Evolutionary conservation across 1,139 yeast species (phyloP).

Genomic region (Taphrina deformans): DNA sequence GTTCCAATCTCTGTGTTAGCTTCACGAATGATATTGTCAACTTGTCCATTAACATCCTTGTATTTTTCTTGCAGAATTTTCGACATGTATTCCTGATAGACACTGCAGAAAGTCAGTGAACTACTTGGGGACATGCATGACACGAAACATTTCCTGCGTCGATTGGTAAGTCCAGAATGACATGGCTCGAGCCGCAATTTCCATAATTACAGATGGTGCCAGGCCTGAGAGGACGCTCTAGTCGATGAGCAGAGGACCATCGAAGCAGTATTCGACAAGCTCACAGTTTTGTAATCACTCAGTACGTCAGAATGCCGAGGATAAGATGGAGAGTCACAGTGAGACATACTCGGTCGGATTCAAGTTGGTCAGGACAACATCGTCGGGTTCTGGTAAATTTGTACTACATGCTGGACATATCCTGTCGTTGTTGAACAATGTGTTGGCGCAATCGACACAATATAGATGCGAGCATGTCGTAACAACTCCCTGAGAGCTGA

Average conservation of each 20-base stretch:
- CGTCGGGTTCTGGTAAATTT: slow-evolving; percentile 36
- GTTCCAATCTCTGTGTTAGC: slow-evolving; percentile 34
- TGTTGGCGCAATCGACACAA: slow-evolving; percentile 37
- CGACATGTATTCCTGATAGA: slow-evolving; percentile 36
- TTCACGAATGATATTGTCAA: slow-evolving; percentile 32
- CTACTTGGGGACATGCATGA: neutral
- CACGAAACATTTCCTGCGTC: slow-evolving; percentile 38
- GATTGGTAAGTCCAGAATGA: slow-evolving; percentile 39
- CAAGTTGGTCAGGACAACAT: slow-evolving; percentile 35
- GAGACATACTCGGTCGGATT: slow-evolving; percentile 37
- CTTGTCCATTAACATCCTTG: slow-evolving; percentile 21
- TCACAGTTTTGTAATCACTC: slow-evolving; percentile 37
- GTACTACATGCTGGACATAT: slow-evolving; percentile 37
- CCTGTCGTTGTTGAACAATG: slow-evolving; percentile 25
- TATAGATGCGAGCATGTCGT: slow-evolving; percentile 39
- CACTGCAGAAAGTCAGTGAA: slow-evolving; percentile 9
- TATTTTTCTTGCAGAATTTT: slow-evolving; percentile 36
- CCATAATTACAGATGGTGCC: slow-evolving; percentile 37
- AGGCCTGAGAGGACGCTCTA: slow-evolving; percentile 39
- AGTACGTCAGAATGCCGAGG: neutral
- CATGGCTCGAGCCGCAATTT: slow-evolving; percentile 35
- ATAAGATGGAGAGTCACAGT: neutral
- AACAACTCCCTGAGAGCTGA: slow-evolving; percentile 37
- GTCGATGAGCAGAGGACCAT: neutral
- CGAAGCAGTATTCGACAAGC: neutral